phyloP scores from a whole-genome alignment of 208 protist species.

The Acanthamoeba culbertsoni region DNA sequence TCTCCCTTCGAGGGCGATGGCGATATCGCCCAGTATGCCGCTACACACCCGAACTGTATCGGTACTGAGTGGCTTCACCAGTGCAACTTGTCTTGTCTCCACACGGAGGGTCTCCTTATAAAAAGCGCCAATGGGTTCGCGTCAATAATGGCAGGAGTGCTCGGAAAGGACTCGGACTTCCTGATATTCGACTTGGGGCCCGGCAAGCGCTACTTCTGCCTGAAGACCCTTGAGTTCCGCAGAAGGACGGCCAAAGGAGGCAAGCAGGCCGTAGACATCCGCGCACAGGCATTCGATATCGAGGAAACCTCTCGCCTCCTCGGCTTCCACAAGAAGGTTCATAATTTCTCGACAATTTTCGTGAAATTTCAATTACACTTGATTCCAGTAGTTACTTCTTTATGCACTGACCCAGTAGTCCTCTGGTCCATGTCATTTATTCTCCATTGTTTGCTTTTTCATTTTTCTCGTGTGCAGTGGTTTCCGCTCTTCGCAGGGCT shows the following conservation, averaged over 20 bases:
- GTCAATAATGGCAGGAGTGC: background rate
- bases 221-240: background rate
- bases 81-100: background rate
- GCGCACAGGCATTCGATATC: background rate
- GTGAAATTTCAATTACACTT: too few relatives aligned
- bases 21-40: background rate
- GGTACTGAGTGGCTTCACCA: too few relatives aligned
- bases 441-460: too few relatives aligned
- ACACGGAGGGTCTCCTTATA: background rate
- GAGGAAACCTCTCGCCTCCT: background rate
- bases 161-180: conserved; percentile 2
- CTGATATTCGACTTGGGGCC: background rate
- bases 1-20: background rate
- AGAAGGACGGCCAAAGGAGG: background rate
- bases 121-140: background rate
- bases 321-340: background rate
- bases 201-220: background rate
- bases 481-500: background rate
- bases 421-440: too few relatives aligned
- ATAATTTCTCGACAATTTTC: background rate
- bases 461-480: background rate
- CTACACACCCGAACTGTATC: background rate
- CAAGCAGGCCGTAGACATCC: background rate
- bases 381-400: too few relatives aligned
- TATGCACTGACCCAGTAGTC: too few relatives aligned